These are phyloP conservation scores for Phytophthora pluvialis DNA, from an alignment of 352 stramenopile species.

Conservation along the genomic window DNA sequence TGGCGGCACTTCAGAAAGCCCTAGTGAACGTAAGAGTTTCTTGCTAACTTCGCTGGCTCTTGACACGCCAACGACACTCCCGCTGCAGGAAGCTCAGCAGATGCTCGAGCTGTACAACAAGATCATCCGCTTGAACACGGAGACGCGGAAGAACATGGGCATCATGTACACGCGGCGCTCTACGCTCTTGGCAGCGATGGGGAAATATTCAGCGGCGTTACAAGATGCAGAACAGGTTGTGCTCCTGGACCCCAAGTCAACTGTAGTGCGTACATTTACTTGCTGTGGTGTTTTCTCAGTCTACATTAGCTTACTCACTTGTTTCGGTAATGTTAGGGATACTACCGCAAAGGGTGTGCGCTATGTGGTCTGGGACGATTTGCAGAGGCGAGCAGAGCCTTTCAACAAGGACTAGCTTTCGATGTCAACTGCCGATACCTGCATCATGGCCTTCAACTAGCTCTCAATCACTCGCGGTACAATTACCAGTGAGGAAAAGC, in stretches of 20 bases:
- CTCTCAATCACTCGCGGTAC: constrained; percentile 39
- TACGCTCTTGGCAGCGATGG: constrained; percentile 62
- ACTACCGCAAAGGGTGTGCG: constrained; percentile 74
- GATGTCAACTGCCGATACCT: constrained; percentile 69
- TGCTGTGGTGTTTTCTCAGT: background rate
- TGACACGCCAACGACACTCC: constrained; percentile 30
- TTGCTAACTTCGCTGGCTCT: constrained; percentile 31
- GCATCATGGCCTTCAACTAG: constrained; percentile 58
- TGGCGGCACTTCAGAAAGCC: constrained; percentile 10
- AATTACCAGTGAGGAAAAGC: constrained; percentile 17
- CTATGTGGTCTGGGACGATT: constrained; percentile 57
- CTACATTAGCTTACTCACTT: background rate
- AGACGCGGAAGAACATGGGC: constrained; percentile 62
- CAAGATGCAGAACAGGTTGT: constrained; percentile 64
- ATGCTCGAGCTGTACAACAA: constrained; percentile 79
- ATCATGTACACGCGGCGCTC: constrained; percentile 64
- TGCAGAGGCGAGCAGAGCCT: constrained; percentile 59
- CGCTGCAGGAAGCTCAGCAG: constrained; percentile 26
- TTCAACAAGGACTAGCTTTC: constrained; percentile 69
- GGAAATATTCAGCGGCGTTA: constrained; percentile 50
- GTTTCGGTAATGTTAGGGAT: constrained; percentile 42
- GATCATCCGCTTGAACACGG: constrained; percentile 57
- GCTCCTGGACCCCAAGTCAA: constrained; percentile 52
- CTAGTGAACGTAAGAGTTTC: constrained; percentile 23
- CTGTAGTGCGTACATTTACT: constrained; percentile 45